Evolutionary conservation across 768 basidiomycete genomes (phyloP), one percentile per base, ranked within the genome.

Genomic region (Amanita rimosa): DNA sequence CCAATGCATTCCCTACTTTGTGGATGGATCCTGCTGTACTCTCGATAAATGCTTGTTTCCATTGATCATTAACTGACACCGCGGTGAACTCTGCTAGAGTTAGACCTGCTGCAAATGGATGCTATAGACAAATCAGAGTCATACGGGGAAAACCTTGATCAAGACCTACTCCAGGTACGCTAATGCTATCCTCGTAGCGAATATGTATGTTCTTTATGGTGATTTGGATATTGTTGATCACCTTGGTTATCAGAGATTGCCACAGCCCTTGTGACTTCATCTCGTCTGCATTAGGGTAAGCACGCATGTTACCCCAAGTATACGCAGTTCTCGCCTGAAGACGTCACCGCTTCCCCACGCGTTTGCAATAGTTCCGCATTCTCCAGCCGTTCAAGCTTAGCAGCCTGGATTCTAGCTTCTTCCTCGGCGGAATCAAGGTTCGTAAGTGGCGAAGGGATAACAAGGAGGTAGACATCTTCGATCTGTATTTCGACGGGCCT

Each of bases 141-240:
- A 48, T 31, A 4, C 1, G 35, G 52, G 16, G 14, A 19, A 42
- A 33, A 54, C 8, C 17, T 21, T n/a, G 21, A 17, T 13, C 21
- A 31, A 22, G 29, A 68, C 85, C 58, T 64, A 93, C 93, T 24
- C 86, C 90, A 26, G 94, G 94, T 22, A 93, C 91, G 57, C 91
- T 96, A 57, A 92, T 63, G 44, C 83, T 84, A 67, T 99, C 96
- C 65, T 99, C 96, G 58, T 97, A 99, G 46, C 96, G 84, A 40
- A 98, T 67, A 62, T 99, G 96, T 38, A 99, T 90, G 57, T 96
- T 95, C 66, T 85, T 90, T 52, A 98, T 80, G 10, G 91, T 93
- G 21, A 98, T 80, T 68, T 99, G 96, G 21, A 98, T 64, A 60
- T 99, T 99, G 67, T 98, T 95, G 54, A 98, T 79, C 50, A 98